Evolutionary conservation across 2,329 filamentous ascomycete genomes (phyloP).

Genomic region (Biscogniauxia sp.): DNA sequence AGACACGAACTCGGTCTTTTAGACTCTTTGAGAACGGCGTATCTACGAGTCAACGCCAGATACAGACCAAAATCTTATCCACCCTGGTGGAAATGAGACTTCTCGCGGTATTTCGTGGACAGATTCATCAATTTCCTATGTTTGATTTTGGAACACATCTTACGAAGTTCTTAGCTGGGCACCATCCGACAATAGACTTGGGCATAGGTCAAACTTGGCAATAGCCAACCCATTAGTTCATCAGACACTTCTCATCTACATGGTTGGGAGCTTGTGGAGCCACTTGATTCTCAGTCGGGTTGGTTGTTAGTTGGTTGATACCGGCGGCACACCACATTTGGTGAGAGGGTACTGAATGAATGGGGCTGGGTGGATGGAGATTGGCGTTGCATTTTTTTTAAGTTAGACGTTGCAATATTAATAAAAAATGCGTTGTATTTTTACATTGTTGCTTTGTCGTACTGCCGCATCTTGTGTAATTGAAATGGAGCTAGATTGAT

Average conservation of each 20-base stretch:
- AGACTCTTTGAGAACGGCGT: slow-evolving; percentile 7
- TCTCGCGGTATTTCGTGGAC: background rate
- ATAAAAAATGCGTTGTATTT: background rate
- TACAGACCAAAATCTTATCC: no score
- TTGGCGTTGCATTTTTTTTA: slow-evolving; percentile 14
- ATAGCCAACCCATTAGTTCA: slow-evolving; percentile 1
- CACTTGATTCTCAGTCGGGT: slow-evolving; percentile 4
- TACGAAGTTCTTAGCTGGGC: background rate
- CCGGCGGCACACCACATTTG: background rate
- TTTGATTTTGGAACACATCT: background rate
- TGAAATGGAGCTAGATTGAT: background rate
- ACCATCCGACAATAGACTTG: background rate
- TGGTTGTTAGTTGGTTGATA: slow-evolving; percentile 4
- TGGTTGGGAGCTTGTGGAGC: slow-evolving; percentile 1
- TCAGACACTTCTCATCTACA: slow-evolving; percentile 1
- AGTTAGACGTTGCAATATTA: slow-evolving; percentile 11
- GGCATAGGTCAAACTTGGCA: background rate
- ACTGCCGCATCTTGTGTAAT: slow-evolving; percentile 1
- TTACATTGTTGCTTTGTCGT: background rate
- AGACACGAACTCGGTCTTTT: no score
- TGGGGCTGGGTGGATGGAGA: slow-evolving; percentile 3
- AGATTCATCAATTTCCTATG: background rate
- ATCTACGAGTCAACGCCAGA: background rate
- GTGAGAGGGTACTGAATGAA: background rate
- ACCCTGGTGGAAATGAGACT: no score